phyloP scores from a whole-genome alignment of 2,329 filamentous ascomycete genomes.

The Sarocladium strictum region DNA sequence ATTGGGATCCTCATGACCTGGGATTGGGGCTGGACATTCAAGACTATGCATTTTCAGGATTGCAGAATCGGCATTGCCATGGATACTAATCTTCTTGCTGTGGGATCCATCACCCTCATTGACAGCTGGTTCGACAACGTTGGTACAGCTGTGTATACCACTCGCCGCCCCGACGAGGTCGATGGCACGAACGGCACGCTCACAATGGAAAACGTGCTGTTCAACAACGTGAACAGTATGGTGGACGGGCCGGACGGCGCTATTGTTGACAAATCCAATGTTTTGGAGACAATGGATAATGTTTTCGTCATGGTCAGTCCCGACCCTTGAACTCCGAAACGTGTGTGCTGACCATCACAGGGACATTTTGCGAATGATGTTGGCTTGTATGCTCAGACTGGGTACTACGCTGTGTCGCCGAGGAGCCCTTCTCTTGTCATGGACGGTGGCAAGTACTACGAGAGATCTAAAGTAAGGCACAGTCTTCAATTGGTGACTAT shows the following conservation, averaged over 20 bases:
- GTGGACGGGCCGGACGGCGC: slow-evolving; percentile 16
- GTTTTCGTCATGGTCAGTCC: slow-evolving; percentile 22
- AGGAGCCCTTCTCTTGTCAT: slow-evolving; percentile 41
- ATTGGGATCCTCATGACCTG: slow-evolving; percentile 67
- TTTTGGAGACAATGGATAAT: slow-evolving; percentile 11
- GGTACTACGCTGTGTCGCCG: slow-evolving; percentile 15
- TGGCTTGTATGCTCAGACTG: slow-evolving; percentile 18
- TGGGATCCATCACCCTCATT: slow-evolving; percentile 69
- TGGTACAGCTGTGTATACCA: slow-evolving; percentile 61
- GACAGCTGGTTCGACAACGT: slow-evolving; percentile 68
- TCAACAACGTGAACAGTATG: slow-evolving; percentile 28
- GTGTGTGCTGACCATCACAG: slow-evolving; percentile 13
- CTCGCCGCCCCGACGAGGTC: slow-evolving; percentile 29
- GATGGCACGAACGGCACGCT: slow-evolving; percentile 35
- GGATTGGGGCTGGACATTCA: slow-evolving; percentile 74
- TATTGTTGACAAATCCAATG: slow-evolving; percentile 14
- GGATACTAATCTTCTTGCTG: slow-evolving; percentile 44
- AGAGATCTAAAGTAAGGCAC: slow-evolving; percentile 53
- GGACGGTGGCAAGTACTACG: slow-evolving; percentile 53
- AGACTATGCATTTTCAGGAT: slow-evolving; percentile 56
- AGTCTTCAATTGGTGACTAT: not conserved
- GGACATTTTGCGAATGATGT: slow-evolving; percentile 19
- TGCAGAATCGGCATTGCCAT: slow-evolving; percentile 64
- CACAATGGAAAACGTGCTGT: slow-evolving; percentile 41
- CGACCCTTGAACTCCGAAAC: no score